These are phyloP conservation scores for Linderniella brevidens DNA, from an alignment of 257 asterid species.

Conservation along the genomic window DNA sequence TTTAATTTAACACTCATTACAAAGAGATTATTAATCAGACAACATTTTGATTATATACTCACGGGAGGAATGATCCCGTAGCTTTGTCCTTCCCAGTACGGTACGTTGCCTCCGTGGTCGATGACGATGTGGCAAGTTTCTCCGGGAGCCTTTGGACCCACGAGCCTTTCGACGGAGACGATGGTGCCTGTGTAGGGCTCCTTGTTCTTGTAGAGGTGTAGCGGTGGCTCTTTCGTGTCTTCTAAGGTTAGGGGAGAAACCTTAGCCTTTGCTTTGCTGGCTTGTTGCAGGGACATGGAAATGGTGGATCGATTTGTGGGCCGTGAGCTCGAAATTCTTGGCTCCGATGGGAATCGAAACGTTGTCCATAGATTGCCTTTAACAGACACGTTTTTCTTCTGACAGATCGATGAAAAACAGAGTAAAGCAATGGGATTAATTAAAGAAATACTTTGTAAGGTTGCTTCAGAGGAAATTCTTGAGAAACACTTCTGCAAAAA, in stretches of 20 bases:
- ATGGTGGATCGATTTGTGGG: constrained; percentile 22
- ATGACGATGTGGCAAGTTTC: constrained; percentile 95
- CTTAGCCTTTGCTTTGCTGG: constrained; percentile 44
- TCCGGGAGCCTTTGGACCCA: constrained; percentile 93
- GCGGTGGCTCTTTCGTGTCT: constrained; percentile 85
- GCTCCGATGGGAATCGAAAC: too few species aligned
- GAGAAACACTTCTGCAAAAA: too few species aligned
- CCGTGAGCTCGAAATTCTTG: too few species aligned
- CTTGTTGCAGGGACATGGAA: constrained; percentile 91
- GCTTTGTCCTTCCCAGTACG: constrained; percentile 99
- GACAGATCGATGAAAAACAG: too few species aligned
- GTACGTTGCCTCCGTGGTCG: constrained; percentile 85
- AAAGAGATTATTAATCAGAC: too few species aligned
- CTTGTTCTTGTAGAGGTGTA: constrained; percentile 70
- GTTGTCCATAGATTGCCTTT: too few species aligned
- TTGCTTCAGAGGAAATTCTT: too few species aligned
- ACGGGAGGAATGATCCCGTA: constrained; percentile 91
- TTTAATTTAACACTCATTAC: too few species aligned
- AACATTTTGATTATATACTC: too few species aligned
- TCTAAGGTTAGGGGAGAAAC: constrained; percentile 64
- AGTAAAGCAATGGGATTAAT: too few species aligned
- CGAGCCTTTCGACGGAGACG: constrained; percentile 72
- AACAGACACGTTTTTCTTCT: too few species aligned
- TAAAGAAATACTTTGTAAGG: too few species aligned
- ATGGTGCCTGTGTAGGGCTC: constrained; percentile 66